phyloP scores from a whole-genome alignment of 140 eudicot genomes.

The Stevia rebaudiana region DNA sequence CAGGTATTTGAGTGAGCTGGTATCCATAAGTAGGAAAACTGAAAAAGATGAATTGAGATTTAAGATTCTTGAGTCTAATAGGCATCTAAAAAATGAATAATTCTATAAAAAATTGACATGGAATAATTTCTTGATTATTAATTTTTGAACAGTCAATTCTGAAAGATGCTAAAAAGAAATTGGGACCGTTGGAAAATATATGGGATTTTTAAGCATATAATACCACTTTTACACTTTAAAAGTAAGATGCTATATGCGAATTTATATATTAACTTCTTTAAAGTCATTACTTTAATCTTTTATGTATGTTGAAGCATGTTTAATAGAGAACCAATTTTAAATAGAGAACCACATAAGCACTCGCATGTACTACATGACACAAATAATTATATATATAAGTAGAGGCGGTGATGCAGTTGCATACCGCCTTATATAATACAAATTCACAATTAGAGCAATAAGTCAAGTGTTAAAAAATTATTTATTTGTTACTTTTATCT shows the following conservation, averaged over 20 bases:
- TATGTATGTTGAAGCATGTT: background rate
- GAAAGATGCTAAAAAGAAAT: slow-evolving; percentile 1
- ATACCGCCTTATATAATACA: no score
- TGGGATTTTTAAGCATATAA: slow-evolving; percentile 13
- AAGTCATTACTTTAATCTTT: background rate
- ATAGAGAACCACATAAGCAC: no score
- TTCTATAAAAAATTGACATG: background rate
- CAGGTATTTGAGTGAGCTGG: no score
- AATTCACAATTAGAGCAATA: no score
- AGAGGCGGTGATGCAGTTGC: no score
- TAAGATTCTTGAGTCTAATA: background rate
- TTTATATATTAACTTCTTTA: background rate
- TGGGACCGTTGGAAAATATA: background rate
- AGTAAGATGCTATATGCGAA: background rate
- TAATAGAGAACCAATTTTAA: background rate
- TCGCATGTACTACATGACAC: no score
- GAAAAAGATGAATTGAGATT: background rate
- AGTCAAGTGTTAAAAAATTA: no score
- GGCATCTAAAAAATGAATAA: background rate
- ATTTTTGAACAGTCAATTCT: background rate
- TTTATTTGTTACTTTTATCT: no score
- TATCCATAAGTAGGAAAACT: no score
- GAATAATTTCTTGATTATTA: background rate
- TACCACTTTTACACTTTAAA: background rate
- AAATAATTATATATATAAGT: no score